Evolutionary conservation across 495 filamentous ascomycete genomes (phyloP), one percentile per base, ranked within the genome.

Genomic region (Thermochaetoides thermophila): DNA sequence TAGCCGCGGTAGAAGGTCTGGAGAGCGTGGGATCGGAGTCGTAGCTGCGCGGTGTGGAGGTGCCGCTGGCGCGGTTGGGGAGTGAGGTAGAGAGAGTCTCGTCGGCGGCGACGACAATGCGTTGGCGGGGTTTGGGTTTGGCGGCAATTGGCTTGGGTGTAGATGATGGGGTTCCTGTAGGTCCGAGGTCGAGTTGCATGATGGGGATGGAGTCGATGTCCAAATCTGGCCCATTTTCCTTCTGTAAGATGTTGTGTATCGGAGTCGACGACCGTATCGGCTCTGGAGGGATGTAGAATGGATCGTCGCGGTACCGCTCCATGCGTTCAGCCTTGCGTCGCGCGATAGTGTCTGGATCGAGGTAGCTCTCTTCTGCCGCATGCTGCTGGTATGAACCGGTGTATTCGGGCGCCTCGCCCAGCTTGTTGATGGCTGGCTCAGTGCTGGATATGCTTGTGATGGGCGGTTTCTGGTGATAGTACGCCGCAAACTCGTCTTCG

Each of bases 121-220:
- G 66, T 32, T 65, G 60, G 38, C 45, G 59, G 16, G 50, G 51
- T 42, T 52, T 43, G 0, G 50, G 49, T 10, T 42, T 52, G 31
- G 51, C 3, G 30, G 32, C 5, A 21, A n/a, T n/a, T n/a, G n/a
- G n/a, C n/a, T n/a, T n/a, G n/a, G n/a, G n/a, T n/a, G 37, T 29
- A 20, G 29, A 17, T 31, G 29, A 24, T 5, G 17, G 22, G 6
- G 32, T 13, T 20, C 28, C 19, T 3, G 32, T 19, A 13, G 13
- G 31, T 7, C 36, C 73, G 16, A 93, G 61, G 45, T 86, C 73
- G 16, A 97, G 69, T 43, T 91, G 74, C 69, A 97, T 84, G 39
- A 96, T 87, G 1, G 89, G 89, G 39, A 97, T 97, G 10, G 80
- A 69, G 50, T 97, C 89, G 31, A 97, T 69, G 49, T 97, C 89